Evolutionary conservation across 2,329 filamentous ascomycete genomes (phyloP).

Genomic region (Fusarium falciforme): DNA sequence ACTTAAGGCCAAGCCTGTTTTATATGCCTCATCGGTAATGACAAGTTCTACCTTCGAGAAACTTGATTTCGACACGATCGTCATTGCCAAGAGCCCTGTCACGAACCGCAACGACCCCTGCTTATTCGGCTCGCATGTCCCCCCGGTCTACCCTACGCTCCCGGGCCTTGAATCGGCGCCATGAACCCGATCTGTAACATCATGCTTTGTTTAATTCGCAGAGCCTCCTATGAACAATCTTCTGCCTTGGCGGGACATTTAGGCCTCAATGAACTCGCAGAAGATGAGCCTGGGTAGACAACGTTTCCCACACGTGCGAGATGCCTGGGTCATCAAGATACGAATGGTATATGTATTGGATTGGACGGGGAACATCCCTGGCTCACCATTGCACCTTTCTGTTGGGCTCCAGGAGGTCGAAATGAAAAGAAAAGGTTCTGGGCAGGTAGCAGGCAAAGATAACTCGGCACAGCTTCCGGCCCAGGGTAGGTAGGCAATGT

Average conservation of each 20-base stretch:
- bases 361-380: too few species aligned
- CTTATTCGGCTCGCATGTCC: neutral
- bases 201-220: neutral
- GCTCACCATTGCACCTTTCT: too few species aligned
- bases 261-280: neutral
- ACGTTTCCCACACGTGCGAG: neutral
- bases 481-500: too few species aligned
- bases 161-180: neutral
- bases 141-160: neutral
- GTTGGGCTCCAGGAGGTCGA: too few species aligned
- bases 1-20: neutral
- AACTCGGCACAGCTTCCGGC: too few species aligned
- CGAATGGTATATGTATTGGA: too few species aligned
- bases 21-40: neutral
- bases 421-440: too few species aligned
- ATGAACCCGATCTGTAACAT: neutral
- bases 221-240: neutral
- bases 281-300: neutral
- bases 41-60: neutral
- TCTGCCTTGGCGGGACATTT: constrained; percentile 10
- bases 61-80: neutral
- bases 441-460: too few species aligned
- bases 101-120: neutral
- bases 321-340: too few species aligned
- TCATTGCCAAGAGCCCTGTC: neutral